Percentiles rank a stretch among this genome's conserved stretches.
phyloP scores from a whole-genome alignment of 495 filamentous ascomycete genomes.

The Tetracladium marchalianum region DNA sequence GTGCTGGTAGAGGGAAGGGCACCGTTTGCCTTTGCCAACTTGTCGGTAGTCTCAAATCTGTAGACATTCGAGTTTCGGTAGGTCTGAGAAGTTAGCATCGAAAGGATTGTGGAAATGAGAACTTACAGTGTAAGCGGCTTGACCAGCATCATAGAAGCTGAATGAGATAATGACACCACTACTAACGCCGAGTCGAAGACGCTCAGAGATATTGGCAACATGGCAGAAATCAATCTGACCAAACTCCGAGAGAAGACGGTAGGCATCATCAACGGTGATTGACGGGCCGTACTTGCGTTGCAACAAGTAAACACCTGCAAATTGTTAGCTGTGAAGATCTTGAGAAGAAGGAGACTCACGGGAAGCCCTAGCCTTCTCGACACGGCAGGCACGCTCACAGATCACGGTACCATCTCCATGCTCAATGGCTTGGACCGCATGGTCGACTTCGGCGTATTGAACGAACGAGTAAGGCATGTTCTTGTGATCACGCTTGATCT shows the following conservation, averaged over 20 bases:
- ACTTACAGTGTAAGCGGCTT: slow-evolving; percentile 31
- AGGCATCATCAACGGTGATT: slow-evolving; percentile 33
- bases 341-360: slow-evolving; percentile 29
- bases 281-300: slow-evolving; percentile 29
- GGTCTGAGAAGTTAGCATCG: slow-evolving; percentile 4
- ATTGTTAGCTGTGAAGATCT: slow-evolving; percentile 5
- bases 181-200: slow-evolving; percentile 13
- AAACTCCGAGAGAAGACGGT: slow-evolving; percentile 27
- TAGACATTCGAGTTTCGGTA: slow-evolving; percentile 14
- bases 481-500: slow-evolving; percentile 46
- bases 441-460: slow-evolving; percentile 45
- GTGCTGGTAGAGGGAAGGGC: slow-evolving; percentile 15
- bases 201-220: slow-evolving; percentile 19
- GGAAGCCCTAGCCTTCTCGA: slow-evolving; percentile 48
- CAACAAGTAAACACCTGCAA: slow-evolving; percentile 39
- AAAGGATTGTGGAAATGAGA: slow-evolving; percentile 2
- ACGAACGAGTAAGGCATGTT: slow-evolving; percentile 56
- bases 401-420: slow-evolving; percentile 37
- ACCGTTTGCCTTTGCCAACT: slow-evolving; percentile 13
- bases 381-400: slow-evolving; percentile 46
- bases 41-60: slow-evolving; percentile 11
- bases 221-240: slow-evolving; percentile 20
- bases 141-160: slow-evolving; percentile 29
- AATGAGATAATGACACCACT: slow-evolving; percentile 43
- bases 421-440: slow-evolving; percentile 39